Conservation (phyloP, 768 basidiomycete genomes). For the Trametes maxima region DNA sequence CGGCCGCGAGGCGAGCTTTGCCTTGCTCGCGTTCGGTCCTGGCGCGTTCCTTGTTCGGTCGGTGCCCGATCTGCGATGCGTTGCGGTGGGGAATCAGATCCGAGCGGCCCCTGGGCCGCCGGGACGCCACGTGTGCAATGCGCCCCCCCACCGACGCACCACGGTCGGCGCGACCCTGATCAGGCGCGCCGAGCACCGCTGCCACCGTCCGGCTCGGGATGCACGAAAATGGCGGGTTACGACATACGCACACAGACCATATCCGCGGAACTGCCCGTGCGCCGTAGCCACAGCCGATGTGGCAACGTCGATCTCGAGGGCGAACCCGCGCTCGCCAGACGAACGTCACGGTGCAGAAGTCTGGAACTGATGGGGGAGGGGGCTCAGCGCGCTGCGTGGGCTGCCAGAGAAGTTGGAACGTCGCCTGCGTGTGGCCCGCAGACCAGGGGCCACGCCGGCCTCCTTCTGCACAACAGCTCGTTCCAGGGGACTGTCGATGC, state of each 20-base stretch:
- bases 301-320: not conserved
- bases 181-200: not conserved
- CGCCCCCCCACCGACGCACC: not conserved
- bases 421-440: no score
- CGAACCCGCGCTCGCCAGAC: not conserved
- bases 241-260: not conserved
- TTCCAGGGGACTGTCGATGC: not conserved
- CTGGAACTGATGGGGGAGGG: not conserved
- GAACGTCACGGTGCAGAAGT: not conserved
- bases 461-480: no score
- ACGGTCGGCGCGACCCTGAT: not conserved
- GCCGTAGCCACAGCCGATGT: not conserved
- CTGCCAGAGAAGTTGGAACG: no score
- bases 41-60: not conserved
- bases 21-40: not conserved
- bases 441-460: no score
- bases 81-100: not conserved
- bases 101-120: slow-evolving; percentile 3
- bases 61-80: slow-evolving; percentile 5
- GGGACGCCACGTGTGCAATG: not conserved
- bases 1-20: not conserved
- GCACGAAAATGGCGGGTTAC: not conserved
- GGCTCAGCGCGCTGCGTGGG: not conserved
- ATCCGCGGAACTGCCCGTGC: not conserved
- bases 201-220: not conserved